A percentile compares a stretch with the other conserved stretches of the same genome.
Evolutionary conservation across 1,284 basidiomycete species (phyloP).

Genomic region (Ustilago sp.): DNA sequence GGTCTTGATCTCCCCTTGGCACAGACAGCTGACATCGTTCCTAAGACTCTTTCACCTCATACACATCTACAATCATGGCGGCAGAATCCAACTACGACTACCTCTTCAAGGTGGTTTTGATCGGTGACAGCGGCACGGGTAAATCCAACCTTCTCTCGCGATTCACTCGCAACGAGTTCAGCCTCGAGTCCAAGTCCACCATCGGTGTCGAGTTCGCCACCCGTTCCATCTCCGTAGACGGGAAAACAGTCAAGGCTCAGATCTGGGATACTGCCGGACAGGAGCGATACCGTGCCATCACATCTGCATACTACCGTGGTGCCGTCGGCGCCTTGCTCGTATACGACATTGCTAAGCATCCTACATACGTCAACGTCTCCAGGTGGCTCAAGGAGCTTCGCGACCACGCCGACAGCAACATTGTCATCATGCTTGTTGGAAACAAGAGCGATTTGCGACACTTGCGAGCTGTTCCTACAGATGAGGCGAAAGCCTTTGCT

Average conservation of each 20-base stretch:
- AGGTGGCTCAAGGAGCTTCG: conserved; percentile 99
- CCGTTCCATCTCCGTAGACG: conserved; percentile 91
- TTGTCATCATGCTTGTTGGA: conserved; percentile 73
- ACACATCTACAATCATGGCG: conserved; percentile 46
- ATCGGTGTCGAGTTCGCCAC: conserved; percentile 99
- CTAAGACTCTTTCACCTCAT: background rate
- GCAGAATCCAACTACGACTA: conserved; percentile 68
- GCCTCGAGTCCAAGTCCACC: conserved; percentile 92
- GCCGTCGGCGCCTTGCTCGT: conserved; percentile 78
- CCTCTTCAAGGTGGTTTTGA: conserved; percentile 77
- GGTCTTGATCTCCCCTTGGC: background rate
- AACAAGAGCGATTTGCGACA: conserved; percentile 98
- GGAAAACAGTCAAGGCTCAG: conserved; percentile 98
- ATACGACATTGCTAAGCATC: conserved; percentile 78
- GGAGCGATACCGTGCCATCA: conserved; percentile 98
- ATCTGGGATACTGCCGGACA: conserved; percentile 99
- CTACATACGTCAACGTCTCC: conserved; percentile 93
- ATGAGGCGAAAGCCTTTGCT: conserved; percentile 72
- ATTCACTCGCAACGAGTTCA: conserved; percentile 99
- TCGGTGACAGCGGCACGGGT: conserved; percentile 98
- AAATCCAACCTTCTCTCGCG: conserved; percentile 77
- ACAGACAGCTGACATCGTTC: background rate
- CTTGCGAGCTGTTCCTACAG: conserved; percentile 92
- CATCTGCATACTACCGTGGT: conserved; percentile 94
- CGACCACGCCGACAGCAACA: conserved; percentile 72